Conservation (phyloP, 164 flowering plant species). For the Kingdonia uniflora region DNA sequence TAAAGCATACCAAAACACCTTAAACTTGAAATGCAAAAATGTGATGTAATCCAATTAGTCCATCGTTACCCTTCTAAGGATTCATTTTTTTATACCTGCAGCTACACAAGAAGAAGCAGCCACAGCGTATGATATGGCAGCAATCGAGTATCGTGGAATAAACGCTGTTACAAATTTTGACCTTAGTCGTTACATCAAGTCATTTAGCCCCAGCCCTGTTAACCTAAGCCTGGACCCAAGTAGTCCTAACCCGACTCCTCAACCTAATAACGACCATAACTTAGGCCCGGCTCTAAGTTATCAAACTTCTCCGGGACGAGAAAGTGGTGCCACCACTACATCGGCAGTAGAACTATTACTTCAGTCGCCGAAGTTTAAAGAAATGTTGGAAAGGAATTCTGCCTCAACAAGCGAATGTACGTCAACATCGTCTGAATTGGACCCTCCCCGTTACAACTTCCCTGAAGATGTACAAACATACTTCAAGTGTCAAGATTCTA, state of each 20-base stretch:
- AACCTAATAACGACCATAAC: too few relatives aligned
- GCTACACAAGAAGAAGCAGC: constrained; percentile 42
- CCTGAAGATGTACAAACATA: constrained; percentile 64
- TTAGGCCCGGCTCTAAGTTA: too few relatives aligned
- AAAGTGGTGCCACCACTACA: constrained; percentile 13
- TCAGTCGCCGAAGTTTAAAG: constrained; percentile 60
- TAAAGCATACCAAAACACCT: too few relatives aligned
- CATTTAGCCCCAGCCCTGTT: constrained; percentile 20
- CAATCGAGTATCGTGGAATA: constrained; percentile 44
- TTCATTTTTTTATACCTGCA: constrained; percentile 25
- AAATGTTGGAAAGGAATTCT: constrained; percentile 47
- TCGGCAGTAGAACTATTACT: constrained; percentile 50
- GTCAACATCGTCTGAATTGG: constrained; percentile 25
- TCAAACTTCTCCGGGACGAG: not conserved
- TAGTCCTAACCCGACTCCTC: not conserved
- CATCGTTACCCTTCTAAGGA: constrained; percentile 21
- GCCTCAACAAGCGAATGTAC: constrained; percentile 20
- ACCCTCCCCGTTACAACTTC: constrained; percentile 35
- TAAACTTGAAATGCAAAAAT: too few relatives aligned
- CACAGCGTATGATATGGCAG: constrained; percentile 50
- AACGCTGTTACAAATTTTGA: constrained; percentile 55
- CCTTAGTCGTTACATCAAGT: constrained; percentile 68
- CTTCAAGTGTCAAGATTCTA: constrained; percentile 22
- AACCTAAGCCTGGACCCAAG: not conserved
- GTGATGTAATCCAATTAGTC: too few relatives aligned